Base-by-base conservation (phyloP, 2,329 filamentous ascomycete genomes). In the Paramyrothecium roridum region DNA sequence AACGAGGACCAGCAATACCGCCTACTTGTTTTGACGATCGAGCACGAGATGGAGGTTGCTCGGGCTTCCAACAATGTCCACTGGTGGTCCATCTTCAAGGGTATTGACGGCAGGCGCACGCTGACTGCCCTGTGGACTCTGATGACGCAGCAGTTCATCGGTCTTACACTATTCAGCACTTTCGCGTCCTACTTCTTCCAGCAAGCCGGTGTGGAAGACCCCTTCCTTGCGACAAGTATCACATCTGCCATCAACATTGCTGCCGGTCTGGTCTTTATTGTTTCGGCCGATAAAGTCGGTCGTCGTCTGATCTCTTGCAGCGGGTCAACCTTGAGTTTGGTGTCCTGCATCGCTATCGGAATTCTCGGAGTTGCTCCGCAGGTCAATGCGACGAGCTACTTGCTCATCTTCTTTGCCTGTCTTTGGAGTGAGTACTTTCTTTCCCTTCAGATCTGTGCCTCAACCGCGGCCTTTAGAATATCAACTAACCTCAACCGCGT, bases 31-130 rank as follows among this genome's bases (percentile, higher is more conserved):
- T 17, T 54, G 30, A 50, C 48, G 3, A 56, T 69, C 40, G 51
- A 62, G 10, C 58, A 65, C 43, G 64, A 69, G 53, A 54, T 50
- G 3, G 56, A 58, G 2, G 52, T 61, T 11, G 65, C 64, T 2
- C 45, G 53, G 6, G 60, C 57, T n/a, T 61, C 51, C 10, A 51
- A 16, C 56, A 61, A 33, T 17, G 56, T 52, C 62, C 59, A 48
- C 57, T 60, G 57, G 55, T 68, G 59, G 50, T 61, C 63, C 37
- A 64, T 68, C 52, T 71, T 69, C 61, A 55, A 56, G 22, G 67
- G 68, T 3, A 57, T 55, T 17, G 64, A 70, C 43, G 61, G 66
- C 3, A 53, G 63, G 17, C 65, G 67, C 10, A 66, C 65, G 30
- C 3, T 70, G 22, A 63, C 67, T 26, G 59, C 68, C n/a, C 50